phyloP scores from a whole-genome alignment of 2,329 filamentous ascomycete species.

The Colletotrichum agaves region DNA sequence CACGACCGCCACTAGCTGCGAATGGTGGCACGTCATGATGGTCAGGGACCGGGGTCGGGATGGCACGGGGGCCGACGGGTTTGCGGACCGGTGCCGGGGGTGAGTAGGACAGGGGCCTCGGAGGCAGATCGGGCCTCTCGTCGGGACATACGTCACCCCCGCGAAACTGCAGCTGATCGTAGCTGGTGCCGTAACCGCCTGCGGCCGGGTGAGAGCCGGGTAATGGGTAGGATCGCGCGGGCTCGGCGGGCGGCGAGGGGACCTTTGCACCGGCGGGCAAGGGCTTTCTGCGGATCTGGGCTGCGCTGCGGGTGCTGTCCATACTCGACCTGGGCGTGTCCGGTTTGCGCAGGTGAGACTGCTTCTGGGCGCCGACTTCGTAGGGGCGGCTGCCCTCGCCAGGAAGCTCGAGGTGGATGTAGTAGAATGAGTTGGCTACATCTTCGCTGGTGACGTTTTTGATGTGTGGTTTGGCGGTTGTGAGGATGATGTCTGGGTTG shows the following conservation, averaged over 20 bases:
- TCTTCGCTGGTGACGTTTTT: slow-evolving; percentile 92
- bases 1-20: not conserved
- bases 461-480: slow-evolving; percentile 85
- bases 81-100: slow-evolving; percentile 29
- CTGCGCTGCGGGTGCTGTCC: slow-evolving; percentile 53
- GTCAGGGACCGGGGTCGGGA: slow-evolving; percentile 16
- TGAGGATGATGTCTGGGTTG: slow-evolving; percentile 84
- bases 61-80: slow-evolving; percentile 28
- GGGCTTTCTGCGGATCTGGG: slow-evolving; percentile 64
- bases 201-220: slow-evolving; percentile 16
- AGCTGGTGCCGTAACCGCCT: slow-evolving; percentile 7
- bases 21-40: not conserved
- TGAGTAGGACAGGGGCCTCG: slow-evolving; percentile 27
- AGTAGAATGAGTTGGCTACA: slow-evolving; percentile 89
- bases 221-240: slow-evolving; percentile 15
- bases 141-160: not conserved
- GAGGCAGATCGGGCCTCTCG: slow-evolving; percentile 22
- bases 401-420: slow-evolving; percentile 80
- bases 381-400: slow-evolving; percentile 53
- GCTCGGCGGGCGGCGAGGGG: slow-evolving; percentile 25
- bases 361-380: slow-evolving; percentile 44
- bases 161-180: slow-evolving; percentile 8
- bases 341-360: slow-evolving; percentile 41
- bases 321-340: slow-evolving; percentile 54
- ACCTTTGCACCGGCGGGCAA: slow-evolving; percentile 51